Evolutionary conservation across 106 monocot species (phyloP).

Genomic region (Posidonia australis): DNA sequence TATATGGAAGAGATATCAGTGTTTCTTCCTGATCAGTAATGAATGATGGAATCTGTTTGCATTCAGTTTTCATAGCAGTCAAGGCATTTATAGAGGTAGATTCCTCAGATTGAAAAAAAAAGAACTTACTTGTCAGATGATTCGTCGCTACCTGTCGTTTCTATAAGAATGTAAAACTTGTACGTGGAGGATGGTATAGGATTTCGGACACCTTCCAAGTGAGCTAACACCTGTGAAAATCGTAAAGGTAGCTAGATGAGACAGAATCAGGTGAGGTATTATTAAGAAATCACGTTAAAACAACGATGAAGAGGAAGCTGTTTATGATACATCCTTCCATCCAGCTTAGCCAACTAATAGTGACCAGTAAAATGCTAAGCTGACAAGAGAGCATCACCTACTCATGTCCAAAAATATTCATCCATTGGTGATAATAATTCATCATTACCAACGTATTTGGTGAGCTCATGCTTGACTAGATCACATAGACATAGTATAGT

Average conservation of each 20-base stretch:
- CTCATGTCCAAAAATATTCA: background rate
- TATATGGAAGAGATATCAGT: background rate
- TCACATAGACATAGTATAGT: too few relatives aligned
- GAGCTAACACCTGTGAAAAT: constrained; percentile 64
- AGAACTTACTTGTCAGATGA: constrained; percentile 72
- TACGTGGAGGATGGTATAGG: constrained; percentile 57
- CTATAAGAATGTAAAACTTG: constrained; percentile 91
- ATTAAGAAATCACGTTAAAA: too few relatives aligned
- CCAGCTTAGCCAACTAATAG: too few relatives aligned
- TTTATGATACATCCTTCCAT: too few relatives aligned
- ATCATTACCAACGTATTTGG: too few relatives aligned
- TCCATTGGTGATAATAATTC: too few relatives aligned
- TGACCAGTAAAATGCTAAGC: too few relatives aligned
- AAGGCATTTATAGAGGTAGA: background rate
- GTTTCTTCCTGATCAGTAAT: too few relatives aligned
- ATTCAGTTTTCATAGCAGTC: too few relatives aligned
- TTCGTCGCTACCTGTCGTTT: constrained; percentile 86
- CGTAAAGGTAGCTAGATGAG: background rate
- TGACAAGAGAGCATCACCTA: background rate
- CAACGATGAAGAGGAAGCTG: too few relatives aligned
- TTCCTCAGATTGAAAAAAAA: background rate
- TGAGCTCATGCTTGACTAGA: too few relatives aligned
- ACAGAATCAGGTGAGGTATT: background rate
- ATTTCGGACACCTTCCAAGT: constrained; percentile 75
- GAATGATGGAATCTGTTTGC: too few relatives aligned